Base-by-base conservation (phyloP, 2,329 filamentous ascomycete species). In the Exophiala oligosperma region DNA sequence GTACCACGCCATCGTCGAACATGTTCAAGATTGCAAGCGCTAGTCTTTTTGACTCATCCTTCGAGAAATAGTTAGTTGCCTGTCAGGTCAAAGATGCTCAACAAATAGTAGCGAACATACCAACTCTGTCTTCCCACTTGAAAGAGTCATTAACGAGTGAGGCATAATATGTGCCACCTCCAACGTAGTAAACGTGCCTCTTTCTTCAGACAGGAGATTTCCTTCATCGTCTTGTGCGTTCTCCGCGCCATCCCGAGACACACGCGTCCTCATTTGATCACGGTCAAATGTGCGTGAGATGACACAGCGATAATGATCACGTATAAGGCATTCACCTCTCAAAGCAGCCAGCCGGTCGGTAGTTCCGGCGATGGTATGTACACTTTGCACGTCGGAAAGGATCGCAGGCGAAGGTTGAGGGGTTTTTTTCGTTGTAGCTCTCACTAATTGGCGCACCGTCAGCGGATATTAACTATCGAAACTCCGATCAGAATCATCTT, bases 21-120 rank as follows among this genome's bases (percentile, higher is more conserved):
- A 78, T 77, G 28, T 77, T 74, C 1, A 77, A 70, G 40, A 78
- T 71, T 17, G 66, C 63, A 8, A 77, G 64, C 6, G 73, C 71
- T 0, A 69, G 67, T 66, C 71, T 57, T 60, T 72, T 72, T n/a
- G 67, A 68, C 29, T 63, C 60, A 21, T 54, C 54, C 67, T 69
- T 29, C 40, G 14, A 40, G 35, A 37, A 37, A 24, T 17, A 17
- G 17, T 17, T 17, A 17, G 17, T 17, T 17, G 17, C 17, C 17
- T 17, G 17, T 17, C 17, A 17, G 17, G 17, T 17, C 17, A 17
- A 17, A 17, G 17, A 17, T 17, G 17, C 17, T 17, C 17, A 17
- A 17, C 17, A 17, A 17, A 17, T 17, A 14, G 37, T 24, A 8
- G 8, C 32, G 21, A 38, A 59, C 57, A 40, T 61, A 63, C 64